phyloP scores from a whole-genome alignment of 2,329 filamentous ascomycete species.

The Alternaria longipes region DNA sequence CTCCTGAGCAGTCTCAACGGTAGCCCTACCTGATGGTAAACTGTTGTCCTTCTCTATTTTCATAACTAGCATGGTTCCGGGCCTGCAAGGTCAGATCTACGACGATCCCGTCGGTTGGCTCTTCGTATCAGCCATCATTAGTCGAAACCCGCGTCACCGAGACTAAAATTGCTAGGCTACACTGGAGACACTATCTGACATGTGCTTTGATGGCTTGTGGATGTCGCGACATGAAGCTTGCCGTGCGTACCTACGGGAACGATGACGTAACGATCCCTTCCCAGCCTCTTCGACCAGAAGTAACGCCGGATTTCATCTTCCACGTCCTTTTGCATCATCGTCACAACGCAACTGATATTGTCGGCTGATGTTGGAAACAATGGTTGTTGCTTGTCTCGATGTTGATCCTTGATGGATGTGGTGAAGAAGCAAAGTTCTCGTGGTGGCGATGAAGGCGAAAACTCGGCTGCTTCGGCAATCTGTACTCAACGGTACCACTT shows the following conservation, averaged over 20 bases:
- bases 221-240: neutral
- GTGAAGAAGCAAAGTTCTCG: neutral
- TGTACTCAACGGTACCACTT: neutral
- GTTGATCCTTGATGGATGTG: neutral
- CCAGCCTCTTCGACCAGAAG: neutral
- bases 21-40: neutral
- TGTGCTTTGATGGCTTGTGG: neutral
- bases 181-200: neutral
- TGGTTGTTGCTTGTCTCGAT: neutral
- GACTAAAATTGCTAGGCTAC: neutral
- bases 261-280: neutral
- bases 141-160: neutral
- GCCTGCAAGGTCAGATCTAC: neutral
- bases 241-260: neutral
- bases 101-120: neutral
- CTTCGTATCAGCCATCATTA: neutral
- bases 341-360: neutral
- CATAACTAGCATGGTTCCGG: neutral
- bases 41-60: neutral
- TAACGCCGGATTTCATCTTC: neutral
- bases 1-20: neutral
- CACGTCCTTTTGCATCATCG: neutral
- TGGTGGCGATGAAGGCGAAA: slow-evolving; percentile 4
- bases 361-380: neutral
- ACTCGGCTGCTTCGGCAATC: neutral